phyloP scores from a whole-genome alignment of 257 asterid species.

The Marsdenia floribunda region DNA sequence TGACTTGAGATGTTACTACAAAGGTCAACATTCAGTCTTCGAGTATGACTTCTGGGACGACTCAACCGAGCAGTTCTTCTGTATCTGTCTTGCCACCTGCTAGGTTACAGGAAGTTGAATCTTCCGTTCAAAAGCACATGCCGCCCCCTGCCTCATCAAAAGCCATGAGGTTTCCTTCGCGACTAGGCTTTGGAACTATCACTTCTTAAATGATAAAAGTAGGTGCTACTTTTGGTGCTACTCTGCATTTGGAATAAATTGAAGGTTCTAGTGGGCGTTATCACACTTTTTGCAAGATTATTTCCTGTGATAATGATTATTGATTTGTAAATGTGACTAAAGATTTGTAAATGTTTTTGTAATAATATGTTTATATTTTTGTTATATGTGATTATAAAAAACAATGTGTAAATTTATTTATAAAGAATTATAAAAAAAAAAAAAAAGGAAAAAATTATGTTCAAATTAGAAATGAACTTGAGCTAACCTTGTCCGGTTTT shows the following conservation, averaged over 20 bases:
- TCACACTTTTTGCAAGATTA: no score
- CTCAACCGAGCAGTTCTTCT: constrained; percentile 4
- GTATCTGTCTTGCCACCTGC: not conserved
- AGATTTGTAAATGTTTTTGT: no score
- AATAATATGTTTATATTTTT: no score
- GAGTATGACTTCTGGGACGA: constrained; percentile 23
- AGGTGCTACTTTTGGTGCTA: no score
- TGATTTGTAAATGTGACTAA: no score
- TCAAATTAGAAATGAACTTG: no score
- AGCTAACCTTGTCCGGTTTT: no score
- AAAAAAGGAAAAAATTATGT: no score
- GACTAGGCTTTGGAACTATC: constrained; percentile 55
- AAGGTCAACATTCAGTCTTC: constrained; percentile 31
- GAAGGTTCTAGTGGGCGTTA: not conserved
- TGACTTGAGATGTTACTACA: constrained; percentile 29
- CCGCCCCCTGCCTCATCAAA: constrained; percentile 63
- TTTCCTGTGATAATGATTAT: not conserved
- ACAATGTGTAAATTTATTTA: no score
- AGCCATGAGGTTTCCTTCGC: constrained; percentile 32
- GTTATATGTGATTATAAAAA: no score
- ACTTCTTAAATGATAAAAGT: no score
- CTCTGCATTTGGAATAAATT: constrained; percentile 5
- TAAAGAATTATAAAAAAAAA: no score
- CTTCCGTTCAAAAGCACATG: not conserved
- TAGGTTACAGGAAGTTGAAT: not conserved